These are phyloP conservation scores for Penicillium frequentans DNA, from an alignment of 2,329 filamentous ascomycete species.

Conservation along the genomic window DNA sequence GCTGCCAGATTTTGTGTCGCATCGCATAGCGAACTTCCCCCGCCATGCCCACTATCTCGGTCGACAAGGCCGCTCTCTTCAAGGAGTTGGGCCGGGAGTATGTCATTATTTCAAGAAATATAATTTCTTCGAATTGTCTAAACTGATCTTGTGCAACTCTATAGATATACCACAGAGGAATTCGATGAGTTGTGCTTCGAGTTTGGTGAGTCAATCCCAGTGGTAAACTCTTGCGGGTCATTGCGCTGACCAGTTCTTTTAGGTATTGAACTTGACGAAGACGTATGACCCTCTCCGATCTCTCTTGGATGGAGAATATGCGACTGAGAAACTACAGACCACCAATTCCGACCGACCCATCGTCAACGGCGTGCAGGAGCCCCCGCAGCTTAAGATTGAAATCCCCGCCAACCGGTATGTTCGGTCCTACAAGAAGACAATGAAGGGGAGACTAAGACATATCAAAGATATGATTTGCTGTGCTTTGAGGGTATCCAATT, in stretches of 20 bases:
- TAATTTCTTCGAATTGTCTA: conserved; percentile 6
- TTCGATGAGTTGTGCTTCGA: conserved; percentile 99
- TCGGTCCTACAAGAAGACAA: neutral
- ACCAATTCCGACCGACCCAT: conserved; percentile 72
- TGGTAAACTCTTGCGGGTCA: conserved; percentile 21
- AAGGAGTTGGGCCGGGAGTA: conserved; percentile 88
- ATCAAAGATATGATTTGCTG: conserved; percentile 73
- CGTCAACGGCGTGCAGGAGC: conserved; percentile 77
- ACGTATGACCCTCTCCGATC: conserved; percentile 48
- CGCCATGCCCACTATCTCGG: conserved; percentile 91
- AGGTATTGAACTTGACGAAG: conserved; percentile 93
- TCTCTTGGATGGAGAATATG: conserved; percentile 15
- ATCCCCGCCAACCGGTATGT: conserved; percentile 89
- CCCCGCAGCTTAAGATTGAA: conserved; percentile 94
- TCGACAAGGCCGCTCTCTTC: conserved; percentile 95
- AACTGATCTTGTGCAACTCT: conserved; percentile 11
- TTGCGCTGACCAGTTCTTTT: conserved; percentile 30
- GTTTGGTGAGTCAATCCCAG: conserved; percentile 61
- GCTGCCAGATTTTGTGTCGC: conserved; percentile 15
- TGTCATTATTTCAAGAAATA: conserved; percentile 27
- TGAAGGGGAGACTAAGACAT: conserved; percentile 22
- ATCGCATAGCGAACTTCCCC: conserved; percentile 28
- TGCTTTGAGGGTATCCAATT: conserved; percentile 96
- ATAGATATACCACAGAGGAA: conserved; percentile 82
- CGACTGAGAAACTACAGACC: conserved; percentile 50